Percentiles rank a stretch among this genome's conserved stretches.
Conservation (phyloP, 352 stramenopile species). For the Phytophthora pluvialis region DNA sequence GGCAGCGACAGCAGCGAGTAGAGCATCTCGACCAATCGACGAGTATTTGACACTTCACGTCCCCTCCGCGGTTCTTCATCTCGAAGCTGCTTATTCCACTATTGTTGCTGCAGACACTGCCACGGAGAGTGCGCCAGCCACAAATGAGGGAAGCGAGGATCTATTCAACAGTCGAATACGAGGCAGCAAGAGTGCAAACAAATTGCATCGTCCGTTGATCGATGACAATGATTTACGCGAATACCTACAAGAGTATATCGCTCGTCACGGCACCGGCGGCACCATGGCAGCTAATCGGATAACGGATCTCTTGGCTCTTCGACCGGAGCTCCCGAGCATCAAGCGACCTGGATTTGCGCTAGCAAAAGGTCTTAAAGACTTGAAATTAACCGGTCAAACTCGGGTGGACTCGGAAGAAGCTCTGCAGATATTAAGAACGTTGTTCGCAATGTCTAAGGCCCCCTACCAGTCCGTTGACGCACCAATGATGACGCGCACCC, state of each 20-base stretch:
- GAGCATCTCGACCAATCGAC: slow-evolving; percentile 24
- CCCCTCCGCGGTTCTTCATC: slow-evolving; percentile 21
- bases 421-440: slow-evolving; percentile 28
- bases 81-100: slow-evolving; percentile 25
- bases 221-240: slow-evolving; percentile 38
- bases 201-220: slow-evolving; percentile 13
- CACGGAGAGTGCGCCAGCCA: slow-evolving; percentile 12
- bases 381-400: slow-evolving; percentile 33
- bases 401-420: slow-evolving; percentile 35
- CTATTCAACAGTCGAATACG: slow-evolving; percentile 12
- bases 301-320: slow-evolving; percentile 43
- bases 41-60: slow-evolving; percentile 31
- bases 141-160: slow-evolving; percentile 15
- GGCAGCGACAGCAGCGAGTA: slow-evolving; percentile 22
- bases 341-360: slow-evolving; percentile 40
- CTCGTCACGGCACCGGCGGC: slow-evolving; percentile 36
- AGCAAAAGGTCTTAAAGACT: slow-evolving; percentile 41
- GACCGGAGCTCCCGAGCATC: slow-evolving; percentile 41
- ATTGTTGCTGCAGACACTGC: slow-evolving; percentile 4
- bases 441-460: slow-evolving; percentile 22
- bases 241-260: slow-evolving; percentile 52
- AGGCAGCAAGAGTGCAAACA: slow-evolving; percentile 15
- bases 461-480: slow-evolving; percentile 19
- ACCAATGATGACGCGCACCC: slow-evolving; percentile 10
- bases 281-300: slow-evolving; percentile 51